Evolutionary conservation across 2,329 filamentous ascomycete genomes (phyloP).

Genomic region (Exophiala xenobiotica): DNA sequence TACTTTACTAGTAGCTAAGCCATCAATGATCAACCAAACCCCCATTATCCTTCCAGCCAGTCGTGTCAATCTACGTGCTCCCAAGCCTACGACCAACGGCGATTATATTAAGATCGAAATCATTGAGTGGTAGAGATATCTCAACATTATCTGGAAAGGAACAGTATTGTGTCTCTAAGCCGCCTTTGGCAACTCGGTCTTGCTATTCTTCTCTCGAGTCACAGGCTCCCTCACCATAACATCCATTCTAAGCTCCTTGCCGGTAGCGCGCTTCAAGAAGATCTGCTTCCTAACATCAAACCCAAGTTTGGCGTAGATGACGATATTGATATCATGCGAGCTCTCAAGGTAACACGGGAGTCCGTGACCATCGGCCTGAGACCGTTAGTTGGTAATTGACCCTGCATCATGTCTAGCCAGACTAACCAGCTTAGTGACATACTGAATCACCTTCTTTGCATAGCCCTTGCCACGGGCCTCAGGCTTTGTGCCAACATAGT

Average conservation of each 20-base stretch:
- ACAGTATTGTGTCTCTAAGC: too few relatives aligned
- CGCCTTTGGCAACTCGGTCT: conserved; percentile 1
- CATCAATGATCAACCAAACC: too few relatives aligned
- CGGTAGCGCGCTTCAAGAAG: conserved; percentile 57
- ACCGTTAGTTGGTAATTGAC: conserved; percentile 6
- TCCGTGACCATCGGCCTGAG: conserved; percentile 65
- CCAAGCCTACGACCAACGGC: too few relatives aligned
- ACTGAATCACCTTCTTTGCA: conserved; percentile 67
- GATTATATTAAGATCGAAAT: too few relatives aligned
- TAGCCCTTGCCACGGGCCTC: conserved; percentile 70
- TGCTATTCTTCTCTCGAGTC: conserved; percentile 1
- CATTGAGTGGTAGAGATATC: too few relatives aligned
- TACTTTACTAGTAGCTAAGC: not conserved
- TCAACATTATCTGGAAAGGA: too few relatives aligned
- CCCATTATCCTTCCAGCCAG: too few relatives aligned
- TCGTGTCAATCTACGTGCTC: too few relatives aligned
- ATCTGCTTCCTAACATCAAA: conserved; percentile 67
- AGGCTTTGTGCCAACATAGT: conserved; percentile 76
- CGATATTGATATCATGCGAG: conserved; percentile 65
- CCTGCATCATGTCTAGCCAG: not conserved
- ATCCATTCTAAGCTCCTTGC: conserved; percentile 58
- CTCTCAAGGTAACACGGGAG: conserved; percentile 76
- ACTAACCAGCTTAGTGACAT: conserved; percentile 64
- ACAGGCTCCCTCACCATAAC: conserved; percentile 78
- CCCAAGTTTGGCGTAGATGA: conserved; percentile 73